Base-by-base conservation (phyloP, 2,329 filamentous ascomycete genomes). In the Pestalotiopsis sp. region DNA sequence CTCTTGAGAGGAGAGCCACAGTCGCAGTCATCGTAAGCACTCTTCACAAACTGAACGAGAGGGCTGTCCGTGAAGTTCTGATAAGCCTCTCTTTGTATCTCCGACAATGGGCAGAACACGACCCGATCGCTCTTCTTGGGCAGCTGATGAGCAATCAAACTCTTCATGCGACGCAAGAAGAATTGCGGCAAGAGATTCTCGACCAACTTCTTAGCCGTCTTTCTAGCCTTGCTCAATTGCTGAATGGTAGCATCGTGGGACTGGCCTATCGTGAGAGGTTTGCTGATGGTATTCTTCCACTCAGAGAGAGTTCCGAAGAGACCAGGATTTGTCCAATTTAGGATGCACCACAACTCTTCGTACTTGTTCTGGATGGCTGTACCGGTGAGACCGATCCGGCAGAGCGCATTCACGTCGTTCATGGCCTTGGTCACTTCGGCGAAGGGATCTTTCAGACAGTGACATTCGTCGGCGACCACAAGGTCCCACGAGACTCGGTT, bases 291-390 rank as follows among this genome's bases (percentile, higher is more conserved):
- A 23, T 87, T 85, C 74, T 90, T 92, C 96, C 96, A 99, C 57
- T 93, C 92, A 4, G 87, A 83, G 11, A 92, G 75, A 0, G 84
- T 85, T 17, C 88, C 88, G 67, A 91, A 87, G 61, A 86, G 81
- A 0, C 94, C 95, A 0, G 96, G 96, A 73, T 97, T 96, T 0
- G 94, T 95, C 96, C 96, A 99, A 77, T 99, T 97, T 2, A 99
- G 84, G 0, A 99, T 84, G 0, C 94, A 97, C 95, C 95, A 99
- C 0, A 99, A 86, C 79, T 99, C 96, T 77, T 98, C 94, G 78
- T 99, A 99, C 72, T 93, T 96, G 79, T 99, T 99, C 77, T 99
- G 96, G 59, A 99, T 98, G 0, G 95, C 95, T 0, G 96, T 99
- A 2, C 96, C 96, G 0, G 95, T 98, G 9, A 99, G 85, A 0